These are phyloP conservation scores for Stereum hirsutum DNA, from an alignment of 1,284 basidiomycete species.

Conservation along the genomic window DNA sequence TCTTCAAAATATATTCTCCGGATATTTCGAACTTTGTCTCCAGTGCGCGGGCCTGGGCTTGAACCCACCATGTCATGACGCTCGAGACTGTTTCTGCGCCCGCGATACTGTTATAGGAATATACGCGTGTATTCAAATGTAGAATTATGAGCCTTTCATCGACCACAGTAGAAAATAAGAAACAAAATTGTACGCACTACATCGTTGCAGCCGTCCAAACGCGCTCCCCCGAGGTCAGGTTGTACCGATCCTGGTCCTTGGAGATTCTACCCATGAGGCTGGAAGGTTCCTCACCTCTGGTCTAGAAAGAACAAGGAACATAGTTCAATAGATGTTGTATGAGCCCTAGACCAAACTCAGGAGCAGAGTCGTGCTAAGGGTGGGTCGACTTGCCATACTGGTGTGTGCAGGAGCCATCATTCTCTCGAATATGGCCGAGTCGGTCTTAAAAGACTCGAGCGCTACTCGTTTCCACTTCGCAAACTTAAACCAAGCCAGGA, in stretches of 20 bases:
- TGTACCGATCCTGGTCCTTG: background rate
- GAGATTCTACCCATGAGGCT: background rate
- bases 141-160: too few species aligned
- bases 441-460: constrained; percentile 8
- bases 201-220: background rate
- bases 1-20: too few species aligned
- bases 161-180: too few species aligned
- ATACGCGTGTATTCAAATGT: background rate
- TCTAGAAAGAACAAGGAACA: background rate
- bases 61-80: constrained; percentile 4
- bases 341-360: too few species aligned
- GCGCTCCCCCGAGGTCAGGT: background rate
- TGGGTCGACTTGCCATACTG: constrained; percentile 6
- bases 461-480: constrained; percentile 12
- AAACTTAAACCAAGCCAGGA: constrained; percentile 1
- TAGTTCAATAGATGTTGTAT: background rate
- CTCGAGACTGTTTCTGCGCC: constrained; percentile 7
- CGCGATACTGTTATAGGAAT: background rate
- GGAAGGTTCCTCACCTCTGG: background rate
- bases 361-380: too few species aligned
- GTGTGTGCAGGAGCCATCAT: constrained; percentile 6
- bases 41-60: constrained; percentile 8
- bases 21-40: too few species aligned
- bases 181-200: background rate
- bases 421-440: constrained; percentile 7